Conservation (phyloP, 2,329 filamentous ascomycete genomes). For the Didymella sp. region DNA sequence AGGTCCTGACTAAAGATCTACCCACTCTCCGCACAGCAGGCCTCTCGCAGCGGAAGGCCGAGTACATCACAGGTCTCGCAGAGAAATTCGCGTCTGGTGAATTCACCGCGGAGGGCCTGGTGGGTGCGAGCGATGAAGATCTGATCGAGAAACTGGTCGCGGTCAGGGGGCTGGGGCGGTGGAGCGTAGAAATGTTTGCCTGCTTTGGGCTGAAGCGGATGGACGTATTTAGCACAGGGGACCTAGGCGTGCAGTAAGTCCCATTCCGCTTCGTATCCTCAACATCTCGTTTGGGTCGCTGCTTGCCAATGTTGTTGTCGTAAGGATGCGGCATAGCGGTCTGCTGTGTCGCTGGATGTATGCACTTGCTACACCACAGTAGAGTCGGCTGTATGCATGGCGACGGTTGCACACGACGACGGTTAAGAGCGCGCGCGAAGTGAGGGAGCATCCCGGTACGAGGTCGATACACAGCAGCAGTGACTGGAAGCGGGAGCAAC, state of each 20-base stretch:
- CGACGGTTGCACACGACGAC: not conserved
- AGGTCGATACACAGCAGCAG: not conserved
- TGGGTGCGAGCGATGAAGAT: conserved; percentile 82
- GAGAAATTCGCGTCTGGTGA: conserved; percentile 79
- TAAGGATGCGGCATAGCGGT: not conserved
- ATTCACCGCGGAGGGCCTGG: conserved; percentile 76
- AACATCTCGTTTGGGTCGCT: not conserved
- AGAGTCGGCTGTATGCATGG: not conserved
- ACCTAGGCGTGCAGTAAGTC: conserved; percentile 84
- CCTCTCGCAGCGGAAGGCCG: conserved; percentile 91
- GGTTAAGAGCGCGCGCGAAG: conserved; percentile 17
- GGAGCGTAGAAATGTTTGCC: conserved; percentile 93
- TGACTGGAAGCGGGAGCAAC: not conserved
- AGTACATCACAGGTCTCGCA: conserved; percentile 88
- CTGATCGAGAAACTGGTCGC: conserved; percentile 82
- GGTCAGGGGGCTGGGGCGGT: conserved; percentile 84
- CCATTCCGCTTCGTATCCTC: conserved; percentile 2
- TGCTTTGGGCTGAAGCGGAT: conserved; percentile 92
- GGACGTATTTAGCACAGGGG: conserved; percentile 92
- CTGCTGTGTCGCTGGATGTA: not conserved
- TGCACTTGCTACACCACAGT: conserved; percentile 6
- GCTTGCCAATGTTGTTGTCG: not conserved
- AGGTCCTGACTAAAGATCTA: conserved; percentile 67
- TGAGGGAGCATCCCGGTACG: conserved; percentile 4
- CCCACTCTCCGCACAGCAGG: conserved; percentile 82